Base-by-base conservation (phyloP, 1,139 yeast genomes). In the Candida tunisiensis region DNA sequence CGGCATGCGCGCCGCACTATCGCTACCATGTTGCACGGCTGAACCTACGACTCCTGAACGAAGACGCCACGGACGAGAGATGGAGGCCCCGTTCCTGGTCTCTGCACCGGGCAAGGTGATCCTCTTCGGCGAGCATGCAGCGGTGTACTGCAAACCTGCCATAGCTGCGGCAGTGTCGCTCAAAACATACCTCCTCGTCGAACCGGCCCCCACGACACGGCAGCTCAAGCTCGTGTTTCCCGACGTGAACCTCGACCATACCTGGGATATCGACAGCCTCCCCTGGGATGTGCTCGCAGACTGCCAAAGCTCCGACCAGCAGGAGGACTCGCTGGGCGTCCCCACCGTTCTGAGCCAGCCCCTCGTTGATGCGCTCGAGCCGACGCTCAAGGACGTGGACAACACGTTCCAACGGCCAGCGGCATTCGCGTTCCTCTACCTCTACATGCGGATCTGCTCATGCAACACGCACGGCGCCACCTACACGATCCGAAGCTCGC, bases 41-140 rank as follows among this genome's bases (percentile, higher is more conserved):
- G 22, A 13, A 20, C 14, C 9, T 17, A 4, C 14, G 14, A 20
- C 22, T 13, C 14, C 22, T 20, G 22, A 8, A 5, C 6, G 19
- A 9, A 3, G n/a, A 8, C n/a, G n/a, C 19, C n/a, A n/a, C n/a
- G n/a, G n/a, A n/a, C n/a, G n/a, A n/a, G n/a, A n/a, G n/a, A n/a
- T n/a, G 11, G 11, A 14, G 20, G 33, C 25, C 29, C 24, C 15
- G 29, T 80, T 83, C 49, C 55, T 70, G 31, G 80, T 82, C 3
- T 79, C 94, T 34, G 92, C 99, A 2, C 98, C 99, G 0, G 99
- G 96, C 6, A 88, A 91, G 47, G 93, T 83, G 23, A 91, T 88
- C 40, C 64, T 91, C 25, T 91, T 83, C 47, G 99, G 99, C 15
- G 98, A 88, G 47, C 99, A 88, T 47, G 80, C 96, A 2, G 96